phyloP scores from a whole-genome alignment of 2,329 filamentous ascomycete species.

The Aspergillus sp. region DNA sequence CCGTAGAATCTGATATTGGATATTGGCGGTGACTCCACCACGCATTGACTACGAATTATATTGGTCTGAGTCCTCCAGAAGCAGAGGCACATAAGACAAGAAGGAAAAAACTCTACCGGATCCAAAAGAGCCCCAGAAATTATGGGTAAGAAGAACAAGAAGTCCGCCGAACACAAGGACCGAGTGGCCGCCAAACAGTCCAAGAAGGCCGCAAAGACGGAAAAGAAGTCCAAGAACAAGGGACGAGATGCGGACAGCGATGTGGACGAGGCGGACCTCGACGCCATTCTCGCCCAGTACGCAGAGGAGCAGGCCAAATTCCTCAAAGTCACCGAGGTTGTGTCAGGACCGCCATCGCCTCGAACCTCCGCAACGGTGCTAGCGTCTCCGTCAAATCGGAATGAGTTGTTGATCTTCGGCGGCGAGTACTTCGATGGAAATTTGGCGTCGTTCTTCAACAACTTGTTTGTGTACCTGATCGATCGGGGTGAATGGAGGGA shows the following conservation, averaged over 20 bases:
- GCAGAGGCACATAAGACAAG: background rate
- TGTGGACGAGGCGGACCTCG: constrained; percentile 87
- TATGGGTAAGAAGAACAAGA: constrained; percentile 58
- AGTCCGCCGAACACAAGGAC: constrained; percentile 56
- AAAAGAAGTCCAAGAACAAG: constrained; percentile 77
- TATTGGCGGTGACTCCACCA: background rate
- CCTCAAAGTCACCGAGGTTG: constrained; percentile 84
- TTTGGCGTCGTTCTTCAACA: constrained; percentile 70
- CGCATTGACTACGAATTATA: background rate
- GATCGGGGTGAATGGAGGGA: constrained; percentile 87
- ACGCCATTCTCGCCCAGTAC: constrained; percentile 90
- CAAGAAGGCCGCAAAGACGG: constrained; percentile 72
- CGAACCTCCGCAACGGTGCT: constrained; percentile 79
- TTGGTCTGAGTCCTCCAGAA: background rate
- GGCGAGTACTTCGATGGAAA: constrained; percentile 96
- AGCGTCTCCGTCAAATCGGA: constrained; percentile 79
- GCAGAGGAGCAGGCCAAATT: constrained; percentile 91
- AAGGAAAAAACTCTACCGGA: background rate
- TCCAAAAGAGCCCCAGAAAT: background rate
- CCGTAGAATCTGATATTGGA: background rate
- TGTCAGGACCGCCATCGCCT: constrained; percentile 70
- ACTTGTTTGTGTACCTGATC: constrained; percentile 69
- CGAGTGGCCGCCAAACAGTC: constrained; percentile 71
- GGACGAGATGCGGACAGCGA: constrained; percentile 74
- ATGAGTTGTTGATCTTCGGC: constrained; percentile 87